These are phyloP conservation scores for Pichia sp. DNA, from an alignment of 1,139 yeast species.

Conservation along the genomic window DNA sequence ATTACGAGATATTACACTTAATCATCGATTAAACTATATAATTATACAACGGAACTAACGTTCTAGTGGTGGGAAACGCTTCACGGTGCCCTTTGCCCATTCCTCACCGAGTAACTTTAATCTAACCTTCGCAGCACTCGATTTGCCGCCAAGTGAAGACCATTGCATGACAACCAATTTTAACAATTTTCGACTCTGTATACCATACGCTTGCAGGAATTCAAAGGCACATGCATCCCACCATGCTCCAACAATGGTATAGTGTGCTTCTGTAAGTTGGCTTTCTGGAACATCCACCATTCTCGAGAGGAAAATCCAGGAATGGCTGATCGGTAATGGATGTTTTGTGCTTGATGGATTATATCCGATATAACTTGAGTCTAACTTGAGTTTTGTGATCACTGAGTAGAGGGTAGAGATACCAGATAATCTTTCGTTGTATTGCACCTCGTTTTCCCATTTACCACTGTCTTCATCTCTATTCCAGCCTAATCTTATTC, in stretches of 20 bases:
- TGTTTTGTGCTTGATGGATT: slow-evolving; percentile 33
- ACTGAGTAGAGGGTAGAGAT: slow-evolving; percentile 80
- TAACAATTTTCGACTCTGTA: slow-evolving; percentile 68
- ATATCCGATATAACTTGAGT: slow-evolving; percentile 28
- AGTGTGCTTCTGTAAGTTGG: slow-evolving; percentile 66
- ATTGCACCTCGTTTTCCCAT: slow-evolving; percentile 78
- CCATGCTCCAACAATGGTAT: slow-evolving; percentile 75
- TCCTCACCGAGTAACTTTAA: slow-evolving; percentile 76
- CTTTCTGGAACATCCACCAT: slow-evolving; percentile 54
- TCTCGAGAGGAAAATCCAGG: slow-evolving; percentile 77
- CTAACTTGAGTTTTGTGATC: slow-evolving; percentile 47
- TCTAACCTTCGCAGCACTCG: slow-evolving; percentile 76
- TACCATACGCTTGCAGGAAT: slow-evolving; percentile 57
- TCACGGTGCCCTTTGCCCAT: slow-evolving; percentile 52
- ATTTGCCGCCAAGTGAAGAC: slow-evolving; percentile 50
- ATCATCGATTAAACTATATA: too few relatives aligned
- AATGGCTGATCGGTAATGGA: slow-evolving; percentile 48
- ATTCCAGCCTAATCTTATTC: slow-evolving; percentile 86
- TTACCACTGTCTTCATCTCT: slow-evolving; percentile 46
- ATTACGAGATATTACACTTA: too few relatives aligned
- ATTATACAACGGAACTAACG: too few relatives aligned
- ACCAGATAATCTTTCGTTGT: slow-evolving; percentile 86
- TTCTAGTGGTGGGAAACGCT: slow-evolving; percentile 42
- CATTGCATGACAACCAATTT: slow-evolving; percentile 45
- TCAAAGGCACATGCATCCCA: slow-evolving; percentile 81